phyloP scores from a whole-genome alignment of 2,329 filamentous ascomycete species.

The Macroventuria anomochaeta region DNA sequence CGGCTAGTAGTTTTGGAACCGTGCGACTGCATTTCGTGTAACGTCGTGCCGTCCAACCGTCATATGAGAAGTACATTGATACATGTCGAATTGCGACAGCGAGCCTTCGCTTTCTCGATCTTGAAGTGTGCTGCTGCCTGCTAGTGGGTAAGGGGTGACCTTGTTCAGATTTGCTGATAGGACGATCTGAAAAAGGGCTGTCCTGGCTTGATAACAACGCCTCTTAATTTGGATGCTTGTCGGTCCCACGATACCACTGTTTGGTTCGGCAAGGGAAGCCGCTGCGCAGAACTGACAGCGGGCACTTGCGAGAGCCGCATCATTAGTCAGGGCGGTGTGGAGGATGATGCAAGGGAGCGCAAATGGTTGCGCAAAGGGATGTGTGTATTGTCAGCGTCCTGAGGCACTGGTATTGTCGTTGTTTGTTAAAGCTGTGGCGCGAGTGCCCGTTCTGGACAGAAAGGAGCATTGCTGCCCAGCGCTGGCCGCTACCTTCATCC shows the following conservation, averaged over 20 bases:
- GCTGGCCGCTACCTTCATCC: background rate
- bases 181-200: slow-evolving; percentile 18
- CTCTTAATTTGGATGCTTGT: slow-evolving; percentile 25
- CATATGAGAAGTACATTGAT: slow-evolving; percentile 1
- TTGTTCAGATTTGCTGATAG: background rate
- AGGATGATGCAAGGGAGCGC: slow-evolving; percentile 9
- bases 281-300: slow-evolving; percentile 24
- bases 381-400: background rate
- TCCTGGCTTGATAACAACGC: slow-evolving; percentile 21
- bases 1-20: slow-evolving; percentile 6
- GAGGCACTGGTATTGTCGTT: background rate
- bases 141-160: slow-evolving; percentile 2
- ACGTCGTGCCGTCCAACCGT: slow-evolving; percentile 1
- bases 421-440: background rate
- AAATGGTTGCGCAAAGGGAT: slow-evolving; percentile 5
- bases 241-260: slow-evolving; percentile 4
- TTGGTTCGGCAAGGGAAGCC: slow-evolving; percentile 18
- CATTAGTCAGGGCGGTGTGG: slow-evolving; percentile 17
- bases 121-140: slow-evolving; percentile 2
- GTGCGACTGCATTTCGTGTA: slow-evolving; percentile 7
- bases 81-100: slow-evolving; percentile 1
- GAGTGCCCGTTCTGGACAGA: background rate
- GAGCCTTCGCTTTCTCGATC: background rate
- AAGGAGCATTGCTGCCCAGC: background rate
- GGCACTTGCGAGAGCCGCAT: slow-evolving; percentile 32